Evolutionary conservation across 2,329 filamentous ascomycete genomes (phyloP), one percentile per base, ranked within the genome.

Genomic region (Emmonsia crescens): DNA sequence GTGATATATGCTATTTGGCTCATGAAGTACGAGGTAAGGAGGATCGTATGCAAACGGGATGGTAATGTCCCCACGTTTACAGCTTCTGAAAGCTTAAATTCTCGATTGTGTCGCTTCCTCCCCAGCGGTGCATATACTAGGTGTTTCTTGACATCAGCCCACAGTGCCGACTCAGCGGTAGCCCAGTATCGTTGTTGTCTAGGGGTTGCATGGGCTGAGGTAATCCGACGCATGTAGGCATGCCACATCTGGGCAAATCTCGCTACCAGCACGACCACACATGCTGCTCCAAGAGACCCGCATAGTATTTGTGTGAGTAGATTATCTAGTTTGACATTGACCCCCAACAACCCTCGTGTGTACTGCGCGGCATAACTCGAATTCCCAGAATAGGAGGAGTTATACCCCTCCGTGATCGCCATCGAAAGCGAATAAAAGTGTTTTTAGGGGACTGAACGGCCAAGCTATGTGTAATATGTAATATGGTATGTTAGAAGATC

Each of bases 51-150:
- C 68, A 92, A 85, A 57, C 90, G 80, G n/a, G 88, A 88, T 0
- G 90, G 90, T 21, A 95, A 77, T 0, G 89, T 93, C 65, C 90
- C 88, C 60, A 90, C 84, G 66, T 86, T 86, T 70, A 89, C 75
- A 8, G 86, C 86, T 21, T 79, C 79, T 27, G 85, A 87, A 16
- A 91, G 75, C 69, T 87, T 85, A 66, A 90, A 82, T 70, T 89
- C 86, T 31, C 83, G 79, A 69, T 94, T 94, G 75, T 94, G 90
- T 69, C 89, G 82, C 70, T 89, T 89, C 61, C 81, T 82, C 69
- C 85, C 83, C 21, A 95, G 75, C 5, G 90, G 90, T 0, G 90
- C 86, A 70, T 79, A 80, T 5, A 80, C 64, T 12, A 80, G 21
- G 61, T 80, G 70, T 59, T 77, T 80, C 70, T 80, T 80, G 54